Base-by-base conservation (phyloP, 169 alveolate species). In the Plasmodium ovale region DNA sequence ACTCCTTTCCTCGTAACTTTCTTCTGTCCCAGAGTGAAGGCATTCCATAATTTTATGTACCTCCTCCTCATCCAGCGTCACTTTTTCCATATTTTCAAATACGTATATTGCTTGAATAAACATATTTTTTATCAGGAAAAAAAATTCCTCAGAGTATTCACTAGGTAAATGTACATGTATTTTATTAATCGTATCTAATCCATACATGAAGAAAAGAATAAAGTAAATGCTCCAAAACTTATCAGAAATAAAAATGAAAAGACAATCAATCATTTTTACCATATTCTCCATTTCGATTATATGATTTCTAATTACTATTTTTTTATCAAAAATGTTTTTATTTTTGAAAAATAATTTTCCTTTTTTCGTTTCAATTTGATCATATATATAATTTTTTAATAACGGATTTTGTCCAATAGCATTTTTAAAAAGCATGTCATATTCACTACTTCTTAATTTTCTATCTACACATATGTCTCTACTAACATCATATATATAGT, bases 21-120 rank as follows among this genome's bases (percentile, higher is more conserved):
- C 42, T 59, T 59, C 65, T 1, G 49, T 74, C n/a, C 29, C 59
- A 27, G n/a, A 33, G 29, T 42, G 33, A 1, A 51, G 14, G 19
- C 23, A 53, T 21, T 69, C 82, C 3, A 54, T 19, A 29, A 54
- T 72, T 56, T 16, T 14, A 54, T 10, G 6, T 21, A 56, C 29
- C 2, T 72, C 42, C 10, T 74, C 29, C n/a, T 51, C 31, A 21
- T 10, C 21, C 12, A 47, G n/a, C 14, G 59, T 67, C 49, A 39
- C 21, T 51, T 16, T 37, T 29, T 27, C 64, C 27, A 74, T 16
- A 53, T 51, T 42, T 74, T 74, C 74, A 10, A 74, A 67, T 27
- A 74, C 74, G 35, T 74, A 74, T 65, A 59, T 65, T 44, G 88
- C 56, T 27, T 74, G 88, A 21, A 74, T 74, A 65, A 74, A 74